phyloP scores from a whole-genome alignment of 257 asterid genomes.

The Scutellaria barbata region DNA sequence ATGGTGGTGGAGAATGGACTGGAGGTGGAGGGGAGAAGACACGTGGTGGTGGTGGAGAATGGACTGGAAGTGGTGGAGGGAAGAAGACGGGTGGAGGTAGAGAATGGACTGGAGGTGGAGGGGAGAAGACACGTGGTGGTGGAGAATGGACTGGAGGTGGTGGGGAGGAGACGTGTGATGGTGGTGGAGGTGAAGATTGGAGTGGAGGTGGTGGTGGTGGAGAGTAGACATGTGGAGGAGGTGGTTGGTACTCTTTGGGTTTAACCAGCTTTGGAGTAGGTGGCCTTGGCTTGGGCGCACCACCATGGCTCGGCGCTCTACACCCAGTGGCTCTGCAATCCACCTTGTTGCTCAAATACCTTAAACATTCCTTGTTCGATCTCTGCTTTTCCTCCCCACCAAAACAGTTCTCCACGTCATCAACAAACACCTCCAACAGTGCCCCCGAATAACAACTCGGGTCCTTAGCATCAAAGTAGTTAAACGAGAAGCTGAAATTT shows the following conservation, averaged over 20 bases:
- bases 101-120: slow-evolving; percentile 13
- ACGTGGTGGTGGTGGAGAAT: not conserved
- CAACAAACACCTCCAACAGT: slow-evolving; percentile 30
- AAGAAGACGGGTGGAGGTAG: not conserved
- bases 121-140: not conserved
- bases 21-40: slow-evolving; percentile 1
- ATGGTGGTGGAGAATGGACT: slow-evolving; percentile 15
- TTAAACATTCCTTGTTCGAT: slow-evolving; percentile 46
- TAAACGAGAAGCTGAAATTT: slow-evolving; percentile 48
- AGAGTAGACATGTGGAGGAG: not conserved
- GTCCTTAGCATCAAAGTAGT: slow-evolving; percentile 55
- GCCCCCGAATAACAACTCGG: slow-evolving; percentile 41
- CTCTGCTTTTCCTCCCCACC: slow-evolving; percentile 41
- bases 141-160: slow-evolving; percentile 34
- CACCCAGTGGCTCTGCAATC: slow-evolving; percentile 57
- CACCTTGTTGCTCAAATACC: slow-evolving; percentile 45
- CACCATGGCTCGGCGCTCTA: slow-evolving; percentile 36
- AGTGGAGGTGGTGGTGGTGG: slow-evolving; percentile 32
- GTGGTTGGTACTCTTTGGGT: not conserved
- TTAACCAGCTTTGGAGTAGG: too few species aligned
- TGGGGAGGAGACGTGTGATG: slow-evolving; percentile 9
- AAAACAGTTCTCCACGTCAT: slow-evolving; percentile 57
- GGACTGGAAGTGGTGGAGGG: slow-evolving; percentile 1
- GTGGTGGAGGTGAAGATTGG: not conserved
- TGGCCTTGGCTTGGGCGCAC: not conserved